Evolutionary conservation across 257 asterid genomes (phyloP).

Genomic region (Leptodermis oblonga): DNA sequence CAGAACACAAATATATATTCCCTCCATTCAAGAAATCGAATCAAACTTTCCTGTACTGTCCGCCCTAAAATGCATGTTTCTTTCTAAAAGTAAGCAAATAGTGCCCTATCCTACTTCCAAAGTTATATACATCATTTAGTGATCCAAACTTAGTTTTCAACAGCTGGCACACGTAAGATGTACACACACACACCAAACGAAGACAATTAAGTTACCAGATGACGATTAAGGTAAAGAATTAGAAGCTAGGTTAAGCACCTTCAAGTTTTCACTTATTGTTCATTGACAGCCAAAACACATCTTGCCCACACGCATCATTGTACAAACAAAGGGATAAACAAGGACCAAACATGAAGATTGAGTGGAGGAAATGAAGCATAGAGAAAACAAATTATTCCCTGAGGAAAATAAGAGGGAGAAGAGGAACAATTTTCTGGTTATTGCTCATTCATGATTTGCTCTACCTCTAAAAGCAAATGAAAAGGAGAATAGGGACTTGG

Average conservation of each 20-base stretch:
- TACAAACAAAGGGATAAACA: background rate
- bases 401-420: background rate
- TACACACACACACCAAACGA: background rate
- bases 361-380: background rate
- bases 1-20: background rate
- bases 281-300: background rate
- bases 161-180: background rate
- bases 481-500: slow-evolving; percentile 7
- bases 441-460: background rate
- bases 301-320: background rate
- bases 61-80: background rate
- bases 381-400: background rate
- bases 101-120: background rate
- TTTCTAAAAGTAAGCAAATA: background rate
- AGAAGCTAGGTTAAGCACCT: background rate
- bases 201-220: background rate
- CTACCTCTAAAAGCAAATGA: background rate
- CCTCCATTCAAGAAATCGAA: background rate
- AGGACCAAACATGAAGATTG: background rate
- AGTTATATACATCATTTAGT: background rate
- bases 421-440: background rate
- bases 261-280: background rate
- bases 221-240: background rate
- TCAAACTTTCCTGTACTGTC: background rate
- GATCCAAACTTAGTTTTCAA: background rate